phyloP scores from a whole-genome alignment of 108 stramenopile genomes.

The Tribonema minus region DNA sequence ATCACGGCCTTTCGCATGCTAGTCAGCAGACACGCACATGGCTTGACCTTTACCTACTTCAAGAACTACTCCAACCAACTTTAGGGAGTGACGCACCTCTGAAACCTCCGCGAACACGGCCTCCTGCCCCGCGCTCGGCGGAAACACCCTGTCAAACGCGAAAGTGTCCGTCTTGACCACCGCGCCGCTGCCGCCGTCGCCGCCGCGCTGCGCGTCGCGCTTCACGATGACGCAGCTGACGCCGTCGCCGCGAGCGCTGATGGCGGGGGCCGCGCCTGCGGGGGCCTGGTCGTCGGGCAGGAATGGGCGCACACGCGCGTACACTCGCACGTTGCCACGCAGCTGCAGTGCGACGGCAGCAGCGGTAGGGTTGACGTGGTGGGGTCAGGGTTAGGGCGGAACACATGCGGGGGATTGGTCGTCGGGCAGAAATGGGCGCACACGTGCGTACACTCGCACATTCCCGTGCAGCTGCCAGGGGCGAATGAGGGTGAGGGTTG shows the following conservation, averaged over 20 bases:
- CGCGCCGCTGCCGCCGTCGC: conserved; percentile 35
- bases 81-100: too few species aligned
- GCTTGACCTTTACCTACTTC: too few species aligned
- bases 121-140: conserved; percentile 73
- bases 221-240: conserved; percentile 41
- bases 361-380: too few species aligned
- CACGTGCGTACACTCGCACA: conserved; percentile 86
- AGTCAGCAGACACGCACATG: too few species aligned
- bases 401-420: too few species aligned
- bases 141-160: conserved; percentile 77
- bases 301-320: conserved; percentile 85
- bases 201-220: not conserved
- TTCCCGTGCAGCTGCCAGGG: conserved; percentile 90
- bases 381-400: too few species aligned
- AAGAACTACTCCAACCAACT: too few species aligned
- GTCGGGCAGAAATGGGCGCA: conserved; percentile 84
- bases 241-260: conserved; percentile 34
- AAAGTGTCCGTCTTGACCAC: conserved; percentile 54
- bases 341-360: too few species aligned
- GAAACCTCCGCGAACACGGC: conserved; percentile 86
- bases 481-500: too few species aligned
- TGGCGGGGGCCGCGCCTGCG: conserved; percentile 17
- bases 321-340: conserved; percentile 92
- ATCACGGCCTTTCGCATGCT: too few species aligned
- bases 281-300: conserved; percentile 67